phyloP scores from a whole-genome alignment of 2,329 filamentous ascomycete species.

The Pezicula carpinea region DNA sequence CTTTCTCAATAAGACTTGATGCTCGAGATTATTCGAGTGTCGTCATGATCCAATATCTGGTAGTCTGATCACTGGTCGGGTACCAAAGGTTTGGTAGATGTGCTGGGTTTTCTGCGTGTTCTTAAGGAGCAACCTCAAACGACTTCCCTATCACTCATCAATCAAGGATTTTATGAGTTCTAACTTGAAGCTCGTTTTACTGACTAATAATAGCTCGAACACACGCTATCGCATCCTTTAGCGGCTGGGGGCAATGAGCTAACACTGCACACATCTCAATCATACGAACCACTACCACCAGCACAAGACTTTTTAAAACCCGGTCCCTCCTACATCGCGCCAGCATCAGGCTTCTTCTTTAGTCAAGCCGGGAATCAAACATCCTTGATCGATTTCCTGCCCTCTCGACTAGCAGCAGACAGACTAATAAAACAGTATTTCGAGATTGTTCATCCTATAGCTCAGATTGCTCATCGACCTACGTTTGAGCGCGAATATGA shows the following conservation, averaged over 20 bases:
- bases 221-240: conserved; percentile 13
- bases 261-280: conserved; percentile 10
- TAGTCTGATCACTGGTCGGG: no score
- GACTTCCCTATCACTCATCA: no score
- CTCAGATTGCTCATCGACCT: conserved; percentile 61
- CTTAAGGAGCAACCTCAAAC: no score
- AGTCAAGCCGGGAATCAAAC: conserved; percentile 43
- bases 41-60: no score
- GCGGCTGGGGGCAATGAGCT: conserved; percentile 14
- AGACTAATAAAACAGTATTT: conserved; percentile 64
- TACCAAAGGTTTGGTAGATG: no score
- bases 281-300: conserved; percentile 15
- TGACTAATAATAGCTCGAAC: conserved; percentile 10
- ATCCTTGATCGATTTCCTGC: conserved; percentile 56
- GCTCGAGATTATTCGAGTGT: background rate
- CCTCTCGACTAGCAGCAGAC: conserved; percentile 52
- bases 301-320: conserved; percentile 55
- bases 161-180: no score
- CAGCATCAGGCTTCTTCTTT: conserved; percentile 64
- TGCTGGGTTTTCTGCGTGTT: no score
- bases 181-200: background rate
- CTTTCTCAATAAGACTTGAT: background rate
- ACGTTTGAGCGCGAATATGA: conserved; percentile 62
- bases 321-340: conserved; percentile 61
- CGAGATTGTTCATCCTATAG: conserved; percentile 61